A percentile compares a stretch with the other conserved stretches of the same genome.
These are phyloP conservation scores for Nitzschia sp. DNA, from an alignment of 108 stramenopile genomes.

Conservation along the genomic window DNA sequence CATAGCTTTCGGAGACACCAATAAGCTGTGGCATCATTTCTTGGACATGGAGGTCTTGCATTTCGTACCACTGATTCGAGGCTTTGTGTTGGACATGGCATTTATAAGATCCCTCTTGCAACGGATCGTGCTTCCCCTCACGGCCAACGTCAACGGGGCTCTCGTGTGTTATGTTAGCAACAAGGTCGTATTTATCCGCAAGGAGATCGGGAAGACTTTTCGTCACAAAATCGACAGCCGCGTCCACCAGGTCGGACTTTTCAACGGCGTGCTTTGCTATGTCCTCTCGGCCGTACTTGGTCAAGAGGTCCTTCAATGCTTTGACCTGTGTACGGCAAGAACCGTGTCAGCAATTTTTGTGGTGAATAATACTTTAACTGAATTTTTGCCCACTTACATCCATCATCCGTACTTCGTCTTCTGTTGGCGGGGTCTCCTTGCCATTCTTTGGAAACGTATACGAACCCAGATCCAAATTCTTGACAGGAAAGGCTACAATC, in stretches of 20 bases:
- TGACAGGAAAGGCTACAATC: slow-evolving; percentile 97
- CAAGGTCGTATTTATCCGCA: slow-evolving; percentile 93
- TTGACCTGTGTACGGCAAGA: slow-evolving; percentile 62
- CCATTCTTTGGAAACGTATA: slow-evolving; percentile 62
- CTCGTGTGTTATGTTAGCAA: slow-evolving; percentile 95
- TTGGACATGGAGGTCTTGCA: slow-evolving; percentile 93
- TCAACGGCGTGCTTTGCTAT: slow-evolving; percentile 57
- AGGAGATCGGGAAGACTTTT: slow-evolving; percentile 77
- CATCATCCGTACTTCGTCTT: slow-evolving; percentile 76
- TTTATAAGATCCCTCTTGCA: slow-evolving; percentile 88
- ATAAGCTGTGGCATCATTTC: slow-evolving; percentile 97
- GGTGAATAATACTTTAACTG: neutral
- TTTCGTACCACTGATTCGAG: slow-evolving; percentile 95
- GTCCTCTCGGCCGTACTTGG: slow-evolving; percentile 60
- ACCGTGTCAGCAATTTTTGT: neutral
- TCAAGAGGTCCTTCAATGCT: slow-evolving; percentile 72
- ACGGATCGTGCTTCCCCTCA: slow-evolving; percentile 78
- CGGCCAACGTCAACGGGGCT: slow-evolving; percentile 78
- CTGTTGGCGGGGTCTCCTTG: slow-evolving; percentile 44
- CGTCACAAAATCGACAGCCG: slow-evolving; percentile 66
- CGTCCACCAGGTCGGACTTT: slow-evolving; percentile 75
- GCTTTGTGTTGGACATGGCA: slow-evolving; percentile 91
- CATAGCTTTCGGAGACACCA: slow-evolving; percentile 91
- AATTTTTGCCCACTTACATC: slow-evolving; percentile 46
- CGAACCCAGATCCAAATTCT: slow-evolving; percentile 90